Percentiles rank a stretch among this genome's conserved stretches.
These are phyloP conservation scores for Megacollybia platyphylla DNA, from an alignment of 1,284 basidiomycete genomes.

Conservation along the genomic window DNA sequence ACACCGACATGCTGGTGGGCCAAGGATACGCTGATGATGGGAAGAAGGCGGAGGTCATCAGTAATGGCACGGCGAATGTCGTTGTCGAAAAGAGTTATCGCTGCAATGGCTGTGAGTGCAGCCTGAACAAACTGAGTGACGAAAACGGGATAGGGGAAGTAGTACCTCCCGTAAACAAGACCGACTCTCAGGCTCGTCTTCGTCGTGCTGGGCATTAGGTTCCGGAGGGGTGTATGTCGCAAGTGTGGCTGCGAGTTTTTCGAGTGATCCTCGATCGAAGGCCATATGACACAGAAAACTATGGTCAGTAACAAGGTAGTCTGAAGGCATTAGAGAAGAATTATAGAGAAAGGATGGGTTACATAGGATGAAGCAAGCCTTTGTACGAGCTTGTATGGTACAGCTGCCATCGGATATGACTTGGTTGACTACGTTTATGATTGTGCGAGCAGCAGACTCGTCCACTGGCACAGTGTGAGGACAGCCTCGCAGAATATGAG, in stretches of 20 bases:
- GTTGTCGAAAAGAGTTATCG: constrained; percentile 58
- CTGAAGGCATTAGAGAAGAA: constrained; percentile 21
- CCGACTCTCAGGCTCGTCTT: constrained; percentile 51
- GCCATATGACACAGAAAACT: constrained; percentile 50
- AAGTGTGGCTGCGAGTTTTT: constrained; percentile 33
- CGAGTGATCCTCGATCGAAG: constrained; percentile 46
- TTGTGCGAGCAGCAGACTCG: constrained; percentile 32
- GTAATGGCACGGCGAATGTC: constrained; percentile 58
- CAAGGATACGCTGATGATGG: constrained; percentile 41
- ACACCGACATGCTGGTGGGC: constrained; percentile 58
- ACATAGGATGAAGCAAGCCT: constrained; percentile 68
- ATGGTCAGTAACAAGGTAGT: constrained; percentile 62
- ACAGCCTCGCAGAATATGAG: constrained; percentile 41
- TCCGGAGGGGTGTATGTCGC: constrained; percentile 33
- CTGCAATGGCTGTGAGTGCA: constrained; percentile 54
- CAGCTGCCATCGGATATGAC: constrained; percentile 32
- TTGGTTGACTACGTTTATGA: constrained; percentile 52
- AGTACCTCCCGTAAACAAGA: constrained; percentile 53
- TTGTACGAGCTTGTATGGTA: constrained; percentile 28
- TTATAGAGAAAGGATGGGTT: constrained; percentile 10
- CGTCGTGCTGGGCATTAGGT: constrained; percentile 17
- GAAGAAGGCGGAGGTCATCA: constrained; percentile 37
- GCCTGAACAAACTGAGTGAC: constrained; percentile 28
- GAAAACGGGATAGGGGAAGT: neutral
- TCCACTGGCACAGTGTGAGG: constrained; percentile 18